Percentiles rank a stretch among this genome's conserved stretches.
Evolutionary conservation across 2,329 filamentous ascomycete genomes (phyloP).

Genomic region (Cladosporium sp.): DNA sequence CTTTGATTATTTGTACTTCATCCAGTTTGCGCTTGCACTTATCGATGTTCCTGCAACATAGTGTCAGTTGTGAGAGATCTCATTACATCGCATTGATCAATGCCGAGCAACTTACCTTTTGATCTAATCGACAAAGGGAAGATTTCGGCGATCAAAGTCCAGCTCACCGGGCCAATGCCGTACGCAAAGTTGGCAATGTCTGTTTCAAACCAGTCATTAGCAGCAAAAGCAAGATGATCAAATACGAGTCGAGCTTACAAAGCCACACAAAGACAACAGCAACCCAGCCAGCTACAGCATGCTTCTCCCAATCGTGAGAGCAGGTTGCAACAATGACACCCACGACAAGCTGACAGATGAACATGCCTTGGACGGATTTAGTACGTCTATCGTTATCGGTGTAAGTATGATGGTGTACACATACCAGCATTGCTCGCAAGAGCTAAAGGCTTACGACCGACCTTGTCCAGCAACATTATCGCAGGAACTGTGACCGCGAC

Average conservation of each 20-base stretch:
- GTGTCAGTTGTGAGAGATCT: neutral
- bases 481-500: slow-evolving; percentile 65
- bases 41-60: slow-evolving; percentile 50
- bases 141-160: slow-evolving; percentile 54
- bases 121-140: slow-evolving; percentile 61
- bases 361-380: slow-evolving; percentile 3
- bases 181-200: slow-evolving; percentile 52
- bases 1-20: slow-evolving; percentile 40
- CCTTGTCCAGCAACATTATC: slow-evolving; percentile 65
- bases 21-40: slow-evolving; percentile 44
- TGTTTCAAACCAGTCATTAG: neutral
- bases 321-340: slow-evolving; percentile 22
- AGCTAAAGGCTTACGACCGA: slow-evolving; percentile 61
- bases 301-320: neutral
- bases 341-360: slow-evolving; percentile 25
- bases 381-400: neutral
- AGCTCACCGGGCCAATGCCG: slow-evolving; percentile 45
- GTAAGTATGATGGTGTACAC: slow-evolving; percentile 32
- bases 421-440: slow-evolving; percentile 24
- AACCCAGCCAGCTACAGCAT: slow-evolving; percentile 42
- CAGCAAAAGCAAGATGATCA: neutral
- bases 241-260: slow-evolving; percentile 1
- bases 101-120: slow-evolving; percentile 46
- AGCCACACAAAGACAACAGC: slow-evolving; percentile 33
- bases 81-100: neutral